Evolutionary conservation across 2,329 filamentous ascomycete species (phyloP), one percentile per base, ranked within the genome.

Genomic region (Aspergillus latus): DNA sequence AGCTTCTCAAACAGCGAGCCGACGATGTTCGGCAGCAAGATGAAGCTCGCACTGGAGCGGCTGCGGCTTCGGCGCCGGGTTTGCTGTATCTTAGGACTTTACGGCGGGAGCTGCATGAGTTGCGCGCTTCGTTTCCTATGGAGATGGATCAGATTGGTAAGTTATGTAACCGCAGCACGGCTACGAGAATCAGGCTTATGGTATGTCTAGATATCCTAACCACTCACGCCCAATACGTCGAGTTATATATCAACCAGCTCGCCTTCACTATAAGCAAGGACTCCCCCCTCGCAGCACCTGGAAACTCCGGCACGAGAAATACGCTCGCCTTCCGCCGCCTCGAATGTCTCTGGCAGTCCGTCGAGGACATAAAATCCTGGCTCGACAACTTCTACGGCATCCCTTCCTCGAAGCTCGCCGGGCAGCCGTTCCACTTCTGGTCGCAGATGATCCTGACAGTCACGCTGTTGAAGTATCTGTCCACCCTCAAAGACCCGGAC

Each of bases 341-440:
- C 6, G 62, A 69, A 16, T 71, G 66, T 55, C 49, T 73, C 11
- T 75, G 72, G 69, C 64, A 64, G 13, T 73, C 68, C 0, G 66
- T 74, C 1, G 64, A 68, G 39, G 68, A 64, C 39, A 66, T 74
- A 56, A 72, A 72, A 39, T 62, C 62, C 3, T 76, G 70, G 68
- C 52, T 73, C 8, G 63, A 70, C 15, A 57, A 50, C 28, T 74
- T 75, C 57, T 65, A 69, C 54, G 45, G 30, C 5, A 59, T 72
- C 10, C 62, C 68, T 0, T 61, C 57, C 34, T 56, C 63, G 1
- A 60, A 63, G 2, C 60, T 71, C 6, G 43, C 68, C 15, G 71
- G 70, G 2, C 61, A 72, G 2, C 66, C 73, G 0, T 74, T 75
- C 50, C 65, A 69, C 36, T 71, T 73, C 44, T 75, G 72, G 72